These are phyloP conservation scores for Xylariaceae sp. DNA, from an alignment of 2,329 filamentous ascomycete species.

Conservation along the genomic window DNA sequence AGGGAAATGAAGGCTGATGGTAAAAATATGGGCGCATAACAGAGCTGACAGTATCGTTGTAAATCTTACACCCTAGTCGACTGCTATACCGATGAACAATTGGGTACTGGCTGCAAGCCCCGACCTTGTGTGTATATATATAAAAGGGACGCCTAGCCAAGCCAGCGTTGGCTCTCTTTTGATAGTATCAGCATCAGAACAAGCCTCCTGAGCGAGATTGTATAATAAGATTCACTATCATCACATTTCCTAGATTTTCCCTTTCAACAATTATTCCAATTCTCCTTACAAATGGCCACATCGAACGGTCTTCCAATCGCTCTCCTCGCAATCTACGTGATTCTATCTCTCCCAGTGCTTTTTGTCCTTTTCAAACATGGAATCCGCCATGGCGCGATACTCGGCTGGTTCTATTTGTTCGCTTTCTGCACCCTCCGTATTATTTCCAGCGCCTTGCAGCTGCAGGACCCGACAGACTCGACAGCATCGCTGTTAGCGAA, in stretches of 20 bases:
- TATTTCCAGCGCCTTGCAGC: slow-evolving; percentile 40
- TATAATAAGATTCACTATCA: no score
- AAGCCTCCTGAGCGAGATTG: no score
- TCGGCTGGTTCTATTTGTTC: slow-evolving; percentile 48
- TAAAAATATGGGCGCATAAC: not conserved
- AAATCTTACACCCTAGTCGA: not conserved
- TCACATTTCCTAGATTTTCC: no score
- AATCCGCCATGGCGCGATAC: slow-evolving; percentile 43
- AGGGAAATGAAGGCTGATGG: not conserved
- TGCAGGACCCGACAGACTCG: slow-evolving; percentile 33
- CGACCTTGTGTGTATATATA: no score
- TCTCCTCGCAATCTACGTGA: slow-evolving; percentile 44
- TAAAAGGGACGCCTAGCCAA: no score
- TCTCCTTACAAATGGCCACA: no score
- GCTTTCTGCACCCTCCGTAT: slow-evolving; percentile 47
- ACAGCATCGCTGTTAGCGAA: slow-evolving; percentile 44
- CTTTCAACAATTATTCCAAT: no score
- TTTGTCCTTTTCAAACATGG: slow-evolving; percentile 40
- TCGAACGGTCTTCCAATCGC: slow-evolving; percentile 31
- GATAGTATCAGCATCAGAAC: no score
- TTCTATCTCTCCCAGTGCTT: slow-evolving; percentile 39
- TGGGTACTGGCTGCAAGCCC: no score
- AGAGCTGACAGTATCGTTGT: no score
- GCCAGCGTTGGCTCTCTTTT: no score
- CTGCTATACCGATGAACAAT: no score